phyloP scores from a whole-genome alignment of 805 yeast species.

The Saturnispora zaruensis region DNA sequence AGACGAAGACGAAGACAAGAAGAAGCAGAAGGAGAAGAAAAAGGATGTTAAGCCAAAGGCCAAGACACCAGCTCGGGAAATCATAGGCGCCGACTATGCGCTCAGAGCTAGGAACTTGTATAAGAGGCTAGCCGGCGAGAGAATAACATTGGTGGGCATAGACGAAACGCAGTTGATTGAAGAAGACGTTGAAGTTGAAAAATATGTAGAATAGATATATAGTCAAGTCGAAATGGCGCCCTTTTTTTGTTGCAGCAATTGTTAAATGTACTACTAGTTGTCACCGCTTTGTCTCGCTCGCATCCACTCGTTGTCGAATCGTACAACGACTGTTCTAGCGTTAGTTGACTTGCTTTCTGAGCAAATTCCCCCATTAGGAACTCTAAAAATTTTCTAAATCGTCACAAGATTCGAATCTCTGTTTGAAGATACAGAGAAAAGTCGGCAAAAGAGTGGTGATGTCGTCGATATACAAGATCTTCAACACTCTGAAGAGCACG shows the following conservation, averaged over 20 bases:
- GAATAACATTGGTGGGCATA: slow-evolving; percentile 1
- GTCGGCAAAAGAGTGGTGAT: not conserved
- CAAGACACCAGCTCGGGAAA: not conserved
- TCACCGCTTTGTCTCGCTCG: too few relatives aligned
- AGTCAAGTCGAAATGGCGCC: not conserved
- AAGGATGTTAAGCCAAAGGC: not conserved
- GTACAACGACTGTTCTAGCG: not conserved
- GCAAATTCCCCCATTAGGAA: not conserved
- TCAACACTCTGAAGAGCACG: not conserved
- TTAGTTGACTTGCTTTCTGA: not conserved
- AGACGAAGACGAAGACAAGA: not conserved
- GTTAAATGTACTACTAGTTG: not conserved
- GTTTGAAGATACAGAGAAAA: too few relatives aligned
- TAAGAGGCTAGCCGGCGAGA: slow-evolving; percentile 4
- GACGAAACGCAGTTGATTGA: slow-evolving; percentile 7
- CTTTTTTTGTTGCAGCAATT: not conserved
- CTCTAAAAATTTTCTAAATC: not conserved
- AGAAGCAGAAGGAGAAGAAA: not conserved
- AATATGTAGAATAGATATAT: slow-evolving; percentile 9
- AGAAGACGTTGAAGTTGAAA: slow-evolving; percentile 16
- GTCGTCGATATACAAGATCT: not conserved
- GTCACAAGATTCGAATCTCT: not conserved
- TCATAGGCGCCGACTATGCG: slow-evolving; percentile 12
- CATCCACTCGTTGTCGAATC: too few relatives aligned
- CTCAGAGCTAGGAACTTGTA: slow-evolving; percentile 12